Evolutionary conservation across 805 yeast genomes (phyloP).

Genomic region (Barnettozyma sucrosica): DNA sequence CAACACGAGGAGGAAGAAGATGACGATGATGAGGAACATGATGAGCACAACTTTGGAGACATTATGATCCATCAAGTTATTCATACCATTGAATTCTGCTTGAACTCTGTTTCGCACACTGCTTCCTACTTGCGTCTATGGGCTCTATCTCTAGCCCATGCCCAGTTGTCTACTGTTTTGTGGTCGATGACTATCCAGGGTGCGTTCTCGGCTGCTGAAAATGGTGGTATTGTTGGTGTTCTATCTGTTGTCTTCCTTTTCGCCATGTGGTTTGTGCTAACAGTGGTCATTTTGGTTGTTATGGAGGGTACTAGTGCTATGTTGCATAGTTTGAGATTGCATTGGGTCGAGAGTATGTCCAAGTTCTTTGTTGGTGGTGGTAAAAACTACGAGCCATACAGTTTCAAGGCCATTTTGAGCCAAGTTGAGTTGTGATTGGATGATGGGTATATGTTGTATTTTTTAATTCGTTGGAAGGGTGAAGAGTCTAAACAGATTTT

Average conservation of each 20-base stretch:
- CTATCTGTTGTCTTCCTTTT: conserved; percentile 71
- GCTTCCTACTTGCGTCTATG: conserved; percentile 95
- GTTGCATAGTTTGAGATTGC: conserved; percentile 95
- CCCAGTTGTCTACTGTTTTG: conserved; percentile 88
- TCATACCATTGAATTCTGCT: conserved; percentile 96
- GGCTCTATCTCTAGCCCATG: conserved; percentile 98
- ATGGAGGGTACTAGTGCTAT: conserved; percentile 99
- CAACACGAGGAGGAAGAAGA: conserved; percentile 42
- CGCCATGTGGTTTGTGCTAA: conserved; percentile 90
- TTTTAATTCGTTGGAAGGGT: neutral
- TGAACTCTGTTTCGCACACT: conserved; percentile 95
- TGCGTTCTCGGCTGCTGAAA: conserved; percentile 51
- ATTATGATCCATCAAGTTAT: conserved; percentile 96
- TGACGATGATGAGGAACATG: conserved; percentile 33
- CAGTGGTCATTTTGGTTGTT: conserved; percentile 83
- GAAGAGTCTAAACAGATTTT: neutral
- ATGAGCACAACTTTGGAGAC: conserved; percentile 49
- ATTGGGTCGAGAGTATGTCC: conserved; percentile 99
- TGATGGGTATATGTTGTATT: neutral
- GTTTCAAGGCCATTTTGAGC: conserved; percentile 38
- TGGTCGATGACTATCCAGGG: conserved; percentile 81
- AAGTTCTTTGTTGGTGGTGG: conserved; percentile 98
- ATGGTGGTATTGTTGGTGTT: conserved; percentile 53
- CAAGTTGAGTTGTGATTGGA: conserved; percentile 11
- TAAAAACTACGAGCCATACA: conserved; percentile 77